Base-by-base conservation (phyloP, 805 yeast species). In the Candida hispaniensis region DNA sequence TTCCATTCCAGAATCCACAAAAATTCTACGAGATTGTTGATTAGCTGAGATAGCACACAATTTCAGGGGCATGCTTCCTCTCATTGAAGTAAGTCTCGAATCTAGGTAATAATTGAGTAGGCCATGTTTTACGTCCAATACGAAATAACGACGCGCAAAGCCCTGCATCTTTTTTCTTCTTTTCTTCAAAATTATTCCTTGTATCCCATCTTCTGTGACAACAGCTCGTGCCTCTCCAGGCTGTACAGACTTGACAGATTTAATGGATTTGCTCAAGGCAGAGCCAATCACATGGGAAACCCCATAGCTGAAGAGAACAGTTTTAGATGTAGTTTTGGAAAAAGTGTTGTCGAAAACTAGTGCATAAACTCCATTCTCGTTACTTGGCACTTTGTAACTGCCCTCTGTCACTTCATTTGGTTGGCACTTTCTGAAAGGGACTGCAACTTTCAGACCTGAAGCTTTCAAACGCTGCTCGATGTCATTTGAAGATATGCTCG, bases 1-100 rank as follows among this genome's bases (percentile, higher is more conserved):
- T 53, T 88, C 97, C 73, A 88, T 75, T 2, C 97, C 97, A 0
- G 96, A 83, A 54, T 91, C 96, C 40, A 91, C 69, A 28, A 78
- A 74, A 26, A 91, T 74, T 48, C 80, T 77, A 35, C 71, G 59
- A 14, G 72, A 70, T 39, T 69, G 69, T 15, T 71, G 64, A 47
- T 77, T 77, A 0, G 93, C 94, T 39, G 86, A 71, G 2, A 91
- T 74, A n/a, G 79, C 79, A 3, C 93, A 75, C 30, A 79, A 67
- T 35, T 70, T 73, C 30, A 91, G 73, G 21, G 88, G 93, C 82
- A 91, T 83, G 49, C 82, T 85, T 39, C 98, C 98, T 39, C 97
- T 67, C 30, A 82, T 66, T 45, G 75, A 74, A 47, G 75, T 71
- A 25, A 82, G 73, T 30, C 74, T 72, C 27, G 71, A 75, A 54